Percentiles rank a stretch among this genome's conserved stretches.
These are phyloP conservation scores for Phytophthora pluvialis DNA, from an alignment of 352 stramenopile species.

Conservation along the genomic window DNA sequence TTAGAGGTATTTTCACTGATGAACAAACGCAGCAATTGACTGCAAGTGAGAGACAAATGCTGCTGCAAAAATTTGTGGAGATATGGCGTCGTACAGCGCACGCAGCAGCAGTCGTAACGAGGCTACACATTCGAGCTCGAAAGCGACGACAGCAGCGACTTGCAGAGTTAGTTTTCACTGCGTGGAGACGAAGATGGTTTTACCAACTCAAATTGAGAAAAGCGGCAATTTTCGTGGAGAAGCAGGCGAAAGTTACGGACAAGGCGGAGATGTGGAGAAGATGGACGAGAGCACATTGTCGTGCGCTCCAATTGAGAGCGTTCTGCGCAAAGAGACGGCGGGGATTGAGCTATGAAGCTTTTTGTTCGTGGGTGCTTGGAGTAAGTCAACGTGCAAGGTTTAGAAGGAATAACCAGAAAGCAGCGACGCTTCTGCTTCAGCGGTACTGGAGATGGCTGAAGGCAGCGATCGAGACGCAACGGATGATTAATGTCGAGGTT, in stretches of 20 bases:
- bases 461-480: slow-evolving; percentile 18
- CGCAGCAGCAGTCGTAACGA: slow-evolving; percentile 8
- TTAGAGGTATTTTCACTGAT: not conserved
- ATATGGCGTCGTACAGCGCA: slow-evolving; percentile 19
- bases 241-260: not conserved
- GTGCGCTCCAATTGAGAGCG: not conserved
- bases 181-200: slow-evolving; percentile 11
- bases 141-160: slow-evolving; percentile 17
- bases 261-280: slow-evolving; percentile 8
- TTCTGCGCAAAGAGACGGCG: slow-evolving; percentile 7
- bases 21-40: not conserved
- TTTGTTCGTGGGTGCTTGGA: slow-evolving; percentile 23
- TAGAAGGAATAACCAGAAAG: slow-evolving; percentile 20
- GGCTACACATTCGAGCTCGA: slow-evolving; percentile 17
- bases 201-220: slow-evolving; percentile 1
- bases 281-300: slow-evolving; percentile 18
- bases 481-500: slow-evolving; percentile 7
- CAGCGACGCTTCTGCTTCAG: slow-evolving; percentile 14
- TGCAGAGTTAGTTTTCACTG: slow-evolving; percentile 6
- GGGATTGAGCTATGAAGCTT: slow-evolving; percentile 14
- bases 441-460: slow-evolving; percentile 27
- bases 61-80: slow-evolving; percentile 11
- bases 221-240: slow-evolving; percentile 7
- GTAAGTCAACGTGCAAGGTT: slow-evolving; percentile 4
- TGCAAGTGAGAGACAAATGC: slow-evolving; percentile 1